Percentiles rank a stretch among this genome's conserved stretches.
phyloP scores from a whole-genome alignment of 225 moss, liverwort and hornwort species.

The Thuidium tamariscinum region DNA sequence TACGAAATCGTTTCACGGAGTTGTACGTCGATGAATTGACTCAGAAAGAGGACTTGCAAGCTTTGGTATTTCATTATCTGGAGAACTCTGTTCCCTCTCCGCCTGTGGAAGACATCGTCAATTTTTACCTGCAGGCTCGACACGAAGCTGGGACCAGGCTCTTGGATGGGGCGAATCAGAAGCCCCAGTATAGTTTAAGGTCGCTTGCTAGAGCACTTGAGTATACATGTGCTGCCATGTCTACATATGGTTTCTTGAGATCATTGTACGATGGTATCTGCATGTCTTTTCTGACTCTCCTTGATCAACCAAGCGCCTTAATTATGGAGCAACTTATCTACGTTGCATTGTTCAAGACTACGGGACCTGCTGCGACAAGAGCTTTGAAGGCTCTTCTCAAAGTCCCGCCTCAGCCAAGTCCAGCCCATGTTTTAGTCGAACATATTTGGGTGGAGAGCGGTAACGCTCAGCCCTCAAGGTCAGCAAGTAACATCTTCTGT shows the following conservation, averaged over 20 bases:
- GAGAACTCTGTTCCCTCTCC: conserved; percentile 72
- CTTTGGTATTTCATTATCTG: conserved; percentile 76
- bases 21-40: conserved; percentile 80
- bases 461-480: conserved; percentile 42
- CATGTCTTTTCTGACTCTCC: conserved; percentile 95
- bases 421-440: conserved; percentile 77
- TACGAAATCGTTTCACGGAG: conserved; percentile 75
- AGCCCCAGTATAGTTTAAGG: conserved; percentile 89
- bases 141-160: conserved; percentile 72
- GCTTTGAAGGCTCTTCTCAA: conserved; percentile 76
- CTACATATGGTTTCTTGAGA: conserved; percentile 82
- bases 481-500: background rate
- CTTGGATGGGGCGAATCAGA: conserved; percentile 88
- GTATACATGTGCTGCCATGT: conserved; percentile 79
- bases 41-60: conserved; percentile 73
- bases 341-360: conserved; percentile 56
- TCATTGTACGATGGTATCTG: conserved; percentile 92
- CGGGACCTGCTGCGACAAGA: conserved; percentile 45
- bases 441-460: conserved; percentile 95
- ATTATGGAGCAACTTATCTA: conserved; percentile 84
- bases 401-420: conserved; percentile 71
- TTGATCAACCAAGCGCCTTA: conserved; percentile 71
- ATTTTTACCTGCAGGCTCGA: conserved; percentile 75
- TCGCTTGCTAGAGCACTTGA: conserved; percentile 89
- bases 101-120: conserved; percentile 85